Percentiles rank a stretch among this genome's conserved stretches.
Conservation (phyloP, 2,329 filamentous ascomycete species). For the Colletotrichum sp. region DNA sequence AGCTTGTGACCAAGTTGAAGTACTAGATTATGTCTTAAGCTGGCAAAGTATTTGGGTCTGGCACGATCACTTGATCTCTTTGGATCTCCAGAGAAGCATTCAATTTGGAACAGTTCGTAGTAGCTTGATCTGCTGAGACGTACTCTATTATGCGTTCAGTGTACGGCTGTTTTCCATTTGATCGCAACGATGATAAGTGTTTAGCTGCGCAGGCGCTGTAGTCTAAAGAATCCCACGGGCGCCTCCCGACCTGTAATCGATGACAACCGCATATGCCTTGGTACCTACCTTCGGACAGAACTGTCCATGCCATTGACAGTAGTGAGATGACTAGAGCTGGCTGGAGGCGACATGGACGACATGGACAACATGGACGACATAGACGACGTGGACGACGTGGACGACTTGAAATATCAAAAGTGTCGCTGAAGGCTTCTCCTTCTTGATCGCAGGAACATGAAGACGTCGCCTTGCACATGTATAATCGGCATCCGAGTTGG, state of each 20-base stretch:
- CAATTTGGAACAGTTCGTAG: rapidly evolving
- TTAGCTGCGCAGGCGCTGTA: rapidly evolving
- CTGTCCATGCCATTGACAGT: background rate
- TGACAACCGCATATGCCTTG: background rate
- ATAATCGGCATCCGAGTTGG: background rate
- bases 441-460: background rate
- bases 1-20: background rate
- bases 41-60: background rate
- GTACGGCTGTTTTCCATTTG: background rate
- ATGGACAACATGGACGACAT: too few species aligned
- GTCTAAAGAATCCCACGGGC: rapidly evolving
- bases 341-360: background rate
- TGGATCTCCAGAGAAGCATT: background rate
- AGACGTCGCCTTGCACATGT: rapidly evolving
- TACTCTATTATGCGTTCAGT: rapidly evolving
- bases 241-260: rapidly evolving
- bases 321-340: background rate
- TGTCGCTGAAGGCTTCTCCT: too few species aligned
- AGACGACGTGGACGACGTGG: too few species aligned
- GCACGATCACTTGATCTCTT: background rate
- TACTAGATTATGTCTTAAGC: background rate
- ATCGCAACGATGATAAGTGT: rapidly evolving
- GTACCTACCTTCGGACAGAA: background rate
- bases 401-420: too few species aligned
- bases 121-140: background rate